A percentile compares a stretch with the other conserved stretches of the same genome.
Conservation (phyloP, 306 rosid species). For the Cicer pinnatifidum region DNA sequence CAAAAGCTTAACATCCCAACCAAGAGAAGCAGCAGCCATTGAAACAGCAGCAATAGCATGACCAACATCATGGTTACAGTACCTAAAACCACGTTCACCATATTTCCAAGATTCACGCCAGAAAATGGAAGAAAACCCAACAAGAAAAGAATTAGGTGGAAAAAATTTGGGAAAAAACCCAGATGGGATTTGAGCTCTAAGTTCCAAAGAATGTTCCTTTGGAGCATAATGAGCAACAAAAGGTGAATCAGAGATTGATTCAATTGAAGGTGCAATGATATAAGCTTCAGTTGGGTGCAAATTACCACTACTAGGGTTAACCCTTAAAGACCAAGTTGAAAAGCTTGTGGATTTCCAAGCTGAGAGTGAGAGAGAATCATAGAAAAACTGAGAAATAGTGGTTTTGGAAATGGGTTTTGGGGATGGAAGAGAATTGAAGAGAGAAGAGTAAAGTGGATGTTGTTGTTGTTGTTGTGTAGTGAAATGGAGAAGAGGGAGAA, state of each 20-base stretch:
- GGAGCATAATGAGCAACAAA: conserved; percentile 94
- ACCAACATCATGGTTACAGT: conserved; percentile 90
- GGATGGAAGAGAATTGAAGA: conserved; percentile 69
- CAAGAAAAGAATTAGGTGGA: conserved; percentile 62
- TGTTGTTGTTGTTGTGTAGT: conserved; percentile 36
- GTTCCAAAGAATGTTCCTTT: conserved; percentile 84
- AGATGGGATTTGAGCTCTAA: conserved; percentile 68
- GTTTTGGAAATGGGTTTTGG: conserved; percentile 71
- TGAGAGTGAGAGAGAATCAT: conserved; percentile 81
- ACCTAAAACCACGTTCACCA: conserved; percentile 91
- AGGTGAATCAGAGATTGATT: conserved; percentile 53
- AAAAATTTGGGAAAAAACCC: conserved; percentile 56
- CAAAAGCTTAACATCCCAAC: conserved; percentile 89
- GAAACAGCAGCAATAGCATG: conserved; percentile 90
- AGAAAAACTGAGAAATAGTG: conserved; percentile 75
- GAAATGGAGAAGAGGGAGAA: conserved; percentile 68
- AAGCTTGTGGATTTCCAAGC: conserved; percentile 79
- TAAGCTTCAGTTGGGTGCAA: conserved; percentile 93
- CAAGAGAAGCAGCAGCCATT: conserved; percentile 79
- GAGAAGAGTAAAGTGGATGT: conserved; percentile 61
- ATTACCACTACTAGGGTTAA: conserved; percentile 92
- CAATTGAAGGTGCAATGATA: conserved; percentile 61
- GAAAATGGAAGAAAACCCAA: conserved; percentile 84
- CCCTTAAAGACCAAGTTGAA: conserved; percentile 90
- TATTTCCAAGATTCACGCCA: conserved; percentile 99